Base-by-base conservation (phyloP, 1,284 basidiomycete genomes). In the Xerocomus minutiporus region DNA sequence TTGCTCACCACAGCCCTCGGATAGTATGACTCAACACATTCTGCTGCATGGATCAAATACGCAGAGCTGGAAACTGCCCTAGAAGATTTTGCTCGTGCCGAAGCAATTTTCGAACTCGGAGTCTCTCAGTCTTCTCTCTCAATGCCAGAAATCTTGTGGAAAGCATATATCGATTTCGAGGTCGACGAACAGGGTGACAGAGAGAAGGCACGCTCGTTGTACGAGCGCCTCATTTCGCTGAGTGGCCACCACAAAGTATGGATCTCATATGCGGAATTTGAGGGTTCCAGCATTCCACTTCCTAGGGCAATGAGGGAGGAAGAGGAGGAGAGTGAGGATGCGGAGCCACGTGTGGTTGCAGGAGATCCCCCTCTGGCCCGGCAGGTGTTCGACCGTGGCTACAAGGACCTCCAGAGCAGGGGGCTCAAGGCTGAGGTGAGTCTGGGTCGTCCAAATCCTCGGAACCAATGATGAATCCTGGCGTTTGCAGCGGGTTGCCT, bases 81-180 rank as follows among this genome's bases (percentile, higher is more conserved):
- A 1, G 92, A 93, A 70, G 97, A 99, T 71, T 87, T 90, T 67
- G 77, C 86, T 26, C 93, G 97, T 44, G 92, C 94, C 3, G 88
- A 97, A 13, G 95, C 86, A 3, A 94, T 99, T 65, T 99, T 93
- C 71, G 95, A 99, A 71, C 84, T 99, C 36, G 97, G 92, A 3
- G 83, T 96, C n/a, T 78, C 87, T 3, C 97, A 99, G 65, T 72
- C 80, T 0, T 84, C 86, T n/a, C 78, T 99, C 39, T 94, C 97
- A 53, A 98, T 98, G 93, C 97, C 97, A 2, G 97, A 99, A 71
- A 79, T 97, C 11, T 80, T 97, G n/a, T 96, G 93, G 93, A 95
- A 94, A 68, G 91, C 93, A 4, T 99, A 94, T 71, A 93, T 99
- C 73, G 96, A 99, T 73, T 93, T 94, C 61, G 93, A 96, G 71